Conservation (phyloP, 192 early-diverging fungal genomes). For the Linderina pennispora region DNA sequence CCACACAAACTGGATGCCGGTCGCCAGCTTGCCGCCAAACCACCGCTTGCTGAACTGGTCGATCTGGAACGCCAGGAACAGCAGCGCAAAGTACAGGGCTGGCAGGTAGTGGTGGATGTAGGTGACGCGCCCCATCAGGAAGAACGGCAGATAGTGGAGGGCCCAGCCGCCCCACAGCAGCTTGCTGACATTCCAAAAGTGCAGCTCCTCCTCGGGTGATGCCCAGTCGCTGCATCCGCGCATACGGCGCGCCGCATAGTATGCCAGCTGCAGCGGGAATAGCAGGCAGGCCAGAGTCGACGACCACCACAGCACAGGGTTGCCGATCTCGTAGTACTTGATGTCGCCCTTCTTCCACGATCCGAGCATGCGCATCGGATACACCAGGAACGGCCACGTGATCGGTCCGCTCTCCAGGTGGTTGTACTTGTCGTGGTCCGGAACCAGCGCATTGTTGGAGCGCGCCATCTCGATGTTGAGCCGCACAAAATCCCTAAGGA, state of each 20-base stretch:
- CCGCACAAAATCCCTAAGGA: slow-evolving; percentile 19
- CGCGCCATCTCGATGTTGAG: slow-evolving; percentile 32
- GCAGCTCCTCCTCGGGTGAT: slow-evolving; percentile 29
- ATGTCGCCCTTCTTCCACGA: slow-evolving; percentile 60
- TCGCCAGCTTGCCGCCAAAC: slow-evolving; percentile 46
- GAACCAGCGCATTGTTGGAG: slow-evolving; percentile 35
- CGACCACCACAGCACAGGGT: slow-evolving; percentile 81
- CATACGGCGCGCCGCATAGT: slow-evolving; percentile 8
- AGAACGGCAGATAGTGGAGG: slow-evolving; percentile 87
- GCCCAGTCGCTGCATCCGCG: slow-evolving; percentile 2
- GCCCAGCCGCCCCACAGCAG: slow-evolving; percentile 78
- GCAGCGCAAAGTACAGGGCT: slow-evolving; percentile 70
- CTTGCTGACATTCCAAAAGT: slow-evolving; percentile 54
- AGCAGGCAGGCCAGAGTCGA: slow-evolving; percentile 28
- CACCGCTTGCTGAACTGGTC: slow-evolving; percentile 57
- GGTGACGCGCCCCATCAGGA: slow-evolving; percentile 77
- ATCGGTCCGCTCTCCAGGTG: slow-evolving; percentile 54
- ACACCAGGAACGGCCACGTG: slow-evolving; percentile 78
- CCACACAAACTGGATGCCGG: slow-evolving; percentile 30
- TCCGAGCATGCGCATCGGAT: slow-evolving; percentile 84
- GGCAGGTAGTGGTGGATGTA: slow-evolving; percentile 94
- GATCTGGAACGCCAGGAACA: slow-evolving; percentile 66
- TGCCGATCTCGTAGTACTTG: slow-evolving; percentile 87
- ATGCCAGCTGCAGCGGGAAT: slow-evolving; percentile 7
- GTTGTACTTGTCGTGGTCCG: slow-evolving; percentile 41